Evolutionary conservation across 2,329 filamentous ascomycete genomes (phyloP), one percentile per base, ranked within the genome.

Genomic region (Trichoderma endophyticum): DNA sequence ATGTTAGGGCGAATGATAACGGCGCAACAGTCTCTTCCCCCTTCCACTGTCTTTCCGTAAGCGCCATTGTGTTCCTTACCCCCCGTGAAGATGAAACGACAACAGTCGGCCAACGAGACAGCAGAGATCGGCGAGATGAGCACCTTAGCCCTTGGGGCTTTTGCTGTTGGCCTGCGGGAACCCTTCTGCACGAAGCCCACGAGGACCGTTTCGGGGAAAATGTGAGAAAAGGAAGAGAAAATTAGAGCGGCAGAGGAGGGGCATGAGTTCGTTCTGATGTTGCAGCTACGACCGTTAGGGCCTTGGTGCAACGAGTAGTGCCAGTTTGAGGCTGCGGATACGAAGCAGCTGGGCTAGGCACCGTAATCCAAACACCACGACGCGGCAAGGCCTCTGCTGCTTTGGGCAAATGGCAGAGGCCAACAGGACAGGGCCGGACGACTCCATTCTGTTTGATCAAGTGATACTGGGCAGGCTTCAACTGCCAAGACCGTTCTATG

Each of bases 21-120:
- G n/a, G 51, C 51, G 48, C 61, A 51, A 60, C 51, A 39, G 24
- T 26, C 28, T 59, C 26, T 26, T 54, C 43, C 14, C 14, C 32
- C 30, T 26, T 36, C 59, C 26, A 57, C 8, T 57, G 26, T 39
- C 60, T 34, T 24, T 39, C 43, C 43, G 61, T 71, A 71, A 72
- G 70, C 70, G 63, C 63, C 70, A 54, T 63, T 72, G 56, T 48
- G 26, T 26, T 56, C 43, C n/a, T 51, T 24, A 24, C 48, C 48
- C 65, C 70, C 66, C 15, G 39, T 34, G 66, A 61, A 68, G 63
- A 71, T 72, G 70, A 72, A 72, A 72, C 70, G 60, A 54, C 30
- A 68, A 67, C 18, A 48, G 18, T 68, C 56, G 57, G 59, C 64
- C 70, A 72, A 72, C 64, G 59, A 21, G 69, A 69, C 15, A 36